phyloP scores from a whole-genome alignment of 257 asterid genomes.

The Fraxinus quadrangulata region DNA sequence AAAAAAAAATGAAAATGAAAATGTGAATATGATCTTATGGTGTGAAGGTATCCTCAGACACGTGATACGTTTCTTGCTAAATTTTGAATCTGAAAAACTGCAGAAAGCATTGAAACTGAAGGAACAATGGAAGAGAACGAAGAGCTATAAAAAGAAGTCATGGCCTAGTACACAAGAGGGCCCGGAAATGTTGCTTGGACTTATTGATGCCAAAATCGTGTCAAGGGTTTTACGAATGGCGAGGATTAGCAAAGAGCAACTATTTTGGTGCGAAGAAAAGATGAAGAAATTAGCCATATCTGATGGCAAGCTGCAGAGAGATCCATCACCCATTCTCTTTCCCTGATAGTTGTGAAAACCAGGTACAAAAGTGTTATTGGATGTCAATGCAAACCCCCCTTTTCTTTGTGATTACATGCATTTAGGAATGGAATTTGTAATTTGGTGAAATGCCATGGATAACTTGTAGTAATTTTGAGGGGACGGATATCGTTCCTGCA shows the following conservation, averaged over 20 bases:
- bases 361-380: not conserved
- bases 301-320: constrained; percentile 75
- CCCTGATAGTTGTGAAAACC: constrained; percentile 43
- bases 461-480: not conserved
- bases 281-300: constrained; percentile 61
- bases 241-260: constrained; percentile 63
- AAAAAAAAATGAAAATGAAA: not conserved
- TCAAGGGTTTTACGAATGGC: constrained; percentile 64
- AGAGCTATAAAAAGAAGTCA: constrained; percentile 59
- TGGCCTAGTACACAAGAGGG: constrained; percentile 65
- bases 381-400: not conserved
- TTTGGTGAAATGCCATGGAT: not conserved
- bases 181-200: constrained; percentile 67
- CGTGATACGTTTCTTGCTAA: not conserved
- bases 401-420: not conserved
- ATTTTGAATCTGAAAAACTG: constrained; percentile 23
- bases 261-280: constrained; percentile 90
- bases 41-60: not conserved
- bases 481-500: not conserved
- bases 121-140: constrained; percentile 69
- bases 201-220: constrained; percentile 65
- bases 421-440: not conserved
- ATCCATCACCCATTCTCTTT: constrained; percentile 75
- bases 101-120: constrained; percentile 83
- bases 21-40: not conserved